Evolutionary conservation across 345 rosid species (phyloP).

Genomic region (Sonneratia alba): DNA sequence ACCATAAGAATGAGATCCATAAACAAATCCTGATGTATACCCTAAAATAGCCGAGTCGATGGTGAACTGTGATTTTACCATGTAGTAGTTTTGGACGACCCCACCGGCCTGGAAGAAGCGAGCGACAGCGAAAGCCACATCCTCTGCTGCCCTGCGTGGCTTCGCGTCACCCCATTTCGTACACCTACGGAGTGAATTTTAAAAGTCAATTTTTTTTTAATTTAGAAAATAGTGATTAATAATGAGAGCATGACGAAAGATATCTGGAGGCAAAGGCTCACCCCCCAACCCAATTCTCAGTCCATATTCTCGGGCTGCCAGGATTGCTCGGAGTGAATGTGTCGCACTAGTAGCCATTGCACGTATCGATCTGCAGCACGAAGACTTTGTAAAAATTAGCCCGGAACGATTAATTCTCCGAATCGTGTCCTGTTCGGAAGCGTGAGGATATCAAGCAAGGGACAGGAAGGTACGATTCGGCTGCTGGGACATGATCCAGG

Average conservation of each 20-base stretch:
- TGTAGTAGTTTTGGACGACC: slow-evolving; percentile 64
- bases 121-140: slow-evolving; percentile 65
- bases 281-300: slow-evolving; percentile 78
- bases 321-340: slow-evolving; percentile 54
- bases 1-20: neutral
- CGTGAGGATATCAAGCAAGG: neutral
- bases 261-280: slow-evolving; percentile 10
- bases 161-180: slow-evolving; percentile 16
- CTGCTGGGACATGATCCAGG: slow-evolving; percentile 97
- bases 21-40: too few species aligned
- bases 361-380: slow-evolving; percentile 51
- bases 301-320: slow-evolving; percentile 60
- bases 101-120: slow-evolving; percentile 69
- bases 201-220: neutral
- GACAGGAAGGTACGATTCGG: slow-evolving; percentile 37
- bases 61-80: slow-evolving; percentile 30
- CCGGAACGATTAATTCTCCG: neutral
- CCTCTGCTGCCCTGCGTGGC: slow-evolving; percentile 69
- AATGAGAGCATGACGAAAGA: neutral
- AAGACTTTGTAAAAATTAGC: neutral
- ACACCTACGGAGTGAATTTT: neutral
- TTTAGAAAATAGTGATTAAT: too few species aligned
- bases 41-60: neutral
- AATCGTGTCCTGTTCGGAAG: neutral
- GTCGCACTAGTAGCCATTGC: slow-evolving; percentile 69